Evolutionary conservation across 1,284 basidiomycete genomes (phyloP), one percentile per base, ranked within the genome.

Genomic region (Melampsora americana): DNA sequence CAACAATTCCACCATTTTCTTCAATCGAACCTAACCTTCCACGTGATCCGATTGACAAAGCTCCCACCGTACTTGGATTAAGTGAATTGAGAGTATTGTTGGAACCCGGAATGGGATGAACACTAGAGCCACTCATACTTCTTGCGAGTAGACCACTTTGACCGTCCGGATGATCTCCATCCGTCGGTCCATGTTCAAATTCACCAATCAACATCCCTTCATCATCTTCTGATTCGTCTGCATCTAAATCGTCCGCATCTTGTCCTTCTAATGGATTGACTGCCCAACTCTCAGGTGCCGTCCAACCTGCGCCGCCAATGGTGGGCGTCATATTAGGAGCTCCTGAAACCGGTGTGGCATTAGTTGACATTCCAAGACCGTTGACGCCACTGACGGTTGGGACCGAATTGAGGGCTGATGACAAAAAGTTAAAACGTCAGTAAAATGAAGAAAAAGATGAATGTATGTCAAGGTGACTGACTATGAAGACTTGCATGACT

Each of bases 141-240:
- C 70, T 23, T 69, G 64, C 69, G 18, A 66, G 61, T 14, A 64
- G 66, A 18, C 69, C 56, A 44, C 60, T 72, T 60, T 30, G 65
- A 35, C 66, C 69, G 66, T 59, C 60, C 73, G 78, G 79, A 79
- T 30, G 82, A 28, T 83, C 26, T 80, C 82, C 16, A 79, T 84
- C 23, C 84, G 83, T 82, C 92, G 86, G 79, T 95, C 86, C 81
- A 95, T 92, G 39, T 91, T 93, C 60, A 30, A 75, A 67, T 50
- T 68, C 74, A 18, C 65, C 66, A 46, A 69, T 66, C 18, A 69
- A 30, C 46, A 76, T 56, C 11, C 44, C 66, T 44, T 76, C 66
- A n/a, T 76, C 74, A 20, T 64, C 74, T 23, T 69, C 66, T 4
- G 66, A 69, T 61, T 69, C 74, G 23, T 69, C 74, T 16, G 32